phyloP scores from a whole-genome alignment of 2,329 filamentous ascomycete genomes.

The Fonsecaea multimorphosa region DNA sequence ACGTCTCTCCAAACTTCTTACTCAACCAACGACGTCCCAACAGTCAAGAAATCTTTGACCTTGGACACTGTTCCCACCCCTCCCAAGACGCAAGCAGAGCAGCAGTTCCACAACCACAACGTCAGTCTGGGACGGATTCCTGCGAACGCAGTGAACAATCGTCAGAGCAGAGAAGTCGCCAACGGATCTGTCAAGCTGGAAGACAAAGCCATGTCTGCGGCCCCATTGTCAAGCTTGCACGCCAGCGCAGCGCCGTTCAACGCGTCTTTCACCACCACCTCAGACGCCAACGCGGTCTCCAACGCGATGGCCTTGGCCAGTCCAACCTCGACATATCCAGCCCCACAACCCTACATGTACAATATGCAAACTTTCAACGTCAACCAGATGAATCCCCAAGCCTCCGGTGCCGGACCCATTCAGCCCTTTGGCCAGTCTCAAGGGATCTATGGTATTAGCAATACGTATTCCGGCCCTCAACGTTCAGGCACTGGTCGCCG shows the following conservation, averaged over 20 bases:
- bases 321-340: conserved; percentile 45
- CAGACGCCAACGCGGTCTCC: conserved; percentile 45
- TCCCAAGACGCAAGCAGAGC: conserved; percentile 66
- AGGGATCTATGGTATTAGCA: conserved; percentile 64
- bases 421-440: conserved; percentile 58
- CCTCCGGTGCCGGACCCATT: conserved; percentile 43
- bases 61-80: conserved; percentile 51
- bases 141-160: conserved; percentile 66
- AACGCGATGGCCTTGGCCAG: conserved; percentile 46
- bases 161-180: conserved; percentile 73
- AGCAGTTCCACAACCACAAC: conserved; percentile 73
- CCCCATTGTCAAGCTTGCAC: conserved; percentile 61
- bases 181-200: conserved; percentile 40
- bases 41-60: conserved; percentile 72
- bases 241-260: conserved; percentile 81
- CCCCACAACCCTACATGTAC: conserved; percentile 59
- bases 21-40: conserved; percentile 87
- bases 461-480: conserved; percentile 57
- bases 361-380: conserved; percentile 42
- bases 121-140: conserved; percentile 82
- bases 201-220: conserved; percentile 28
- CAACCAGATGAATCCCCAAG: conserved; percentile 33
- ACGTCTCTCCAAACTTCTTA: conserved; percentile 76
- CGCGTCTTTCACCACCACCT: conserved; percentile 58
- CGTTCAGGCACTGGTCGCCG: conserved; percentile 75